Evolutionary conservation across 2,329 filamentous ascomycete species (phyloP), one percentile per base, ranked within the genome.

Genomic region (Boeremia lycopersici): DNA sequence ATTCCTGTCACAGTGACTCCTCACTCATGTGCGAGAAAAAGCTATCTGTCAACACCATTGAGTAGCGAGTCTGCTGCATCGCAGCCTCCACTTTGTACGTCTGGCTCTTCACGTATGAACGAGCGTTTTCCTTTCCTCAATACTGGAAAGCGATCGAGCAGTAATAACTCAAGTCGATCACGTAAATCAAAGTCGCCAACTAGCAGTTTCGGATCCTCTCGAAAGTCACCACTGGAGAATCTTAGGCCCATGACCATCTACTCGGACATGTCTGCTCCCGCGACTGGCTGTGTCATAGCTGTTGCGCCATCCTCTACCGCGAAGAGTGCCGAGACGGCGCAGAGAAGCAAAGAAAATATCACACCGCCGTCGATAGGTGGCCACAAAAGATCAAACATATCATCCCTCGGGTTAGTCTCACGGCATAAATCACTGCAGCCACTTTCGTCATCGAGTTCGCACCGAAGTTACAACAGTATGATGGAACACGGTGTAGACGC

Each of bases 61-160:
- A 57, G 47, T 50, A 28, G 56, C 19, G 26, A 35, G 26, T 53
- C 61, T 15, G 55, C 62, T 42, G 23, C 40, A 9, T 47, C 64
- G 15, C 53, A 52, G 10, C 45, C 50, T 3, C 6, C 43, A 2
- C 25, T 50, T 25, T 63, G 64, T 9, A 69, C 56, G 4, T 66
- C 62, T 2, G 59, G 54, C 12, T 73, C 72, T 2, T 70, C 72
- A 40, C 68, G 69, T 30, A 80, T 79, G 77, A 79, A 79, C 33
- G 78, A 78, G 13, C 73, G 77, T 0, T 79, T 77, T 49, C 75
- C 78, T 0, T 72, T 71, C 38, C 67, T 79, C n/a, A 62, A 74
- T 6, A 74, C 69, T 2, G 68, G 67, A 15, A 69, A 73, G 25
- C 59, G 62, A 2, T 63, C 67, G 1, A 71, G 68, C 39, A 66